These are phyloP conservation scores for Raphanus hybrid DNA, from an alignment of 441 rosid species.

Conservation along the genomic window DNA sequence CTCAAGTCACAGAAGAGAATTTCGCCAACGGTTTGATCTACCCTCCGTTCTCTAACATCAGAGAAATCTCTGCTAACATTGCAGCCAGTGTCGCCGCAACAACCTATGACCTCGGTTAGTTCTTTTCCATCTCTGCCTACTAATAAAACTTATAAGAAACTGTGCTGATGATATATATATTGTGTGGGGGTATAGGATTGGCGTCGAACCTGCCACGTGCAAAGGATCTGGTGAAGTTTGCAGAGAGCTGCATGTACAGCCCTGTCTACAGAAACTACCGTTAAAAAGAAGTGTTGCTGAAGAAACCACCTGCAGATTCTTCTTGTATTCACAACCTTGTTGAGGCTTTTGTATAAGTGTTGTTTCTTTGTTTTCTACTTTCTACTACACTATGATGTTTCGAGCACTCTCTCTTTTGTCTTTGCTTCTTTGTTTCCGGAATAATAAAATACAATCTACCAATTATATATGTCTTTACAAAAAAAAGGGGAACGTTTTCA, in stretches of 20 bases:
- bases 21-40: conserved; percentile 78
- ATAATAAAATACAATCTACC: background rate
- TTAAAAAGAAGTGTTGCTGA: conserved; percentile 36
- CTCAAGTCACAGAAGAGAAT: conserved; percentile 68
- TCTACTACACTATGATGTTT: conserved; percentile 15
- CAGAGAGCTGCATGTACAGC: conserved; percentile 97
- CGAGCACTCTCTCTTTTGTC: background rate
- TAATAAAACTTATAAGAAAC: background rate
- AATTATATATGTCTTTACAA: background rate
- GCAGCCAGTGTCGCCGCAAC: conserved; percentile 91
- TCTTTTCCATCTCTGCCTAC: background rate
- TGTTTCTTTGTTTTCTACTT: conserved; percentile 14
- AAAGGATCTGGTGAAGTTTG: conserved; percentile 78
- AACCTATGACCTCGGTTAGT: conserved; percentile 92
- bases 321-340: conserved; percentile 24
- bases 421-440: conserved; percentile 22
- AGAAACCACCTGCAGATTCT: conserved; percentile 14
- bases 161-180: conserved; percentile 7
- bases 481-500: background rate
- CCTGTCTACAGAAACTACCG: conserved; percentile 79
- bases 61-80: conserved; percentile 88
- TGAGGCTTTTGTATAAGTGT: conserved; percentile 32
- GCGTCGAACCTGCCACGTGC: conserved; percentile 94
- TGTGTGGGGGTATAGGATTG: conserved; percentile 55
- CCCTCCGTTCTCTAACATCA: conserved; percentile 89